phyloP scores from a whole-genome alignment of 139 green algal genomes.

The Coccomyxa sp. region DNA sequence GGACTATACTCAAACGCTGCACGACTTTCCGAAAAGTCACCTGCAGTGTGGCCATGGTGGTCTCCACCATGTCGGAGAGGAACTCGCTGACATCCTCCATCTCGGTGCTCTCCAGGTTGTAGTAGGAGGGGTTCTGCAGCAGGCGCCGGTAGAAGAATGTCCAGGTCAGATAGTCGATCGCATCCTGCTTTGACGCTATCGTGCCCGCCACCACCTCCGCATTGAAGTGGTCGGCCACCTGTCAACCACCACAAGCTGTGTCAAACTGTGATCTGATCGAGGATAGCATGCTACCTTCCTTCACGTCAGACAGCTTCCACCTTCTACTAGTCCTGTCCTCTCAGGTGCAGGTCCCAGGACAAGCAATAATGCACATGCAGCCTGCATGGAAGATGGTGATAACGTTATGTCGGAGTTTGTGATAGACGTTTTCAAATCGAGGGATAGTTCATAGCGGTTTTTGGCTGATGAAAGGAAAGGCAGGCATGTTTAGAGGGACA shows the following conservation, averaged over 20 bases:
- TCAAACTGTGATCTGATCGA: background rate
- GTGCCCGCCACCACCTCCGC: constrained; percentile 83
- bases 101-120: constrained; percentile 68
- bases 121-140: constrained; percentile 93
- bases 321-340: too few relatives aligned
- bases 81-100: constrained; percentile 62
- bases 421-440: too few relatives aligned
- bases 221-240: constrained; percentile 92
- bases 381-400: too few relatives aligned
- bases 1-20: background rate
- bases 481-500: too few relatives aligned
- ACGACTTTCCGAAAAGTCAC: background rate
- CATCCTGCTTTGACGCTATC: constrained; percentile 69
- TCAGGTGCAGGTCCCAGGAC: too few relatives aligned
- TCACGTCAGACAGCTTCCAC: too few relatives aligned
- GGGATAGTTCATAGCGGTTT: too few relatives aligned
- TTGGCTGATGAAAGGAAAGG: too few relatives aligned
- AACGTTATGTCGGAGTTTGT: too few relatives aligned
- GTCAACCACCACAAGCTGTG: background rate
- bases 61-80: constrained; percentile 73
- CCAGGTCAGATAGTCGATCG: constrained; percentile 95
- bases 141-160: constrained; percentile 83
- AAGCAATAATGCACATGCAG: too few relatives aligned
- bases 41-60: constrained; percentile 59
- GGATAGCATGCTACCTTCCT: background rate